Percentiles rank a stretch among this genome's conserved stretches.
These are phyloP conservation scores for Fonsecaea monophora DNA, from an alignment of 2,329 filamentous ascomycete genomes.

Conservation along the genomic window DNA sequence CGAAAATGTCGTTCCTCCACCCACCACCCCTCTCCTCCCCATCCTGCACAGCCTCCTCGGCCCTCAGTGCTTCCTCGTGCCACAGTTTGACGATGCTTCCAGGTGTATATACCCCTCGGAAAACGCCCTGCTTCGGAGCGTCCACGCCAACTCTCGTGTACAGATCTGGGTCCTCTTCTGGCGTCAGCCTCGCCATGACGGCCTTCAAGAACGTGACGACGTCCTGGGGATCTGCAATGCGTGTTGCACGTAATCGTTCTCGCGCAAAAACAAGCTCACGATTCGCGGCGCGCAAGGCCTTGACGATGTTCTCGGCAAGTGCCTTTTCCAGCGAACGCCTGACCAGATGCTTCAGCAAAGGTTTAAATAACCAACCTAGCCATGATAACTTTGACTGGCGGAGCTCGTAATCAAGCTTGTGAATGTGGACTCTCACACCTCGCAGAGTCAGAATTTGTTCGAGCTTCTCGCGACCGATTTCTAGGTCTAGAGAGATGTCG, in stretches of 20 bases:
- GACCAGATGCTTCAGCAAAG: slow-evolving; percentile 79
- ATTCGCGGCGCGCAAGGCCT: slow-evolving; percentile 75
- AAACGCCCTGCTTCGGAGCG: slow-evolving; percentile 67
- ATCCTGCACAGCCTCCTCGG: slow-evolving; percentile 76
- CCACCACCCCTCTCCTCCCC: slow-evolving; percentile 66
- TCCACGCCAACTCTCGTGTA: slow-evolving; percentile 75
- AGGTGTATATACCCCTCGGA: slow-evolving; percentile 84
- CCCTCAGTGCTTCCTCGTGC: slow-evolving; percentile 76
- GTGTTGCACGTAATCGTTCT: slow-evolving; percentile 82
- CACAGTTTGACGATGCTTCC: slow-evolving; percentile 89
- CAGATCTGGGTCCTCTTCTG: slow-evolving; percentile 75
- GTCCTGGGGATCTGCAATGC: slow-evolving; percentile 80
- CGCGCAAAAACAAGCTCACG: slow-evolving; percentile 85
- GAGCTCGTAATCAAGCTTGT: slow-evolving; percentile 83
- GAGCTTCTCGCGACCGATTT: slow-evolving; percentile 76
- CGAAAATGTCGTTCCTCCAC: slow-evolving; percentile 88
- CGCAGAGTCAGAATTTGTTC: slow-evolving; percentile 82
- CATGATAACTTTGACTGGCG: slow-evolving; percentile 77
- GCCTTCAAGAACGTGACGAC: slow-evolving; percentile 82
- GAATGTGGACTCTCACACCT: slow-evolving; percentile 78
- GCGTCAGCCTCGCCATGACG: slow-evolving; percentile 75
- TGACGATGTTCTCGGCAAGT: slow-evolving; percentile 73
- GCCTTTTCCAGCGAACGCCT: slow-evolving; percentile 80
- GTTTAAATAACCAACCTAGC: slow-evolving; percentile 82
- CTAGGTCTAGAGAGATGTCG: slow-evolving; percentile 83